phyloP scores from a whole-genome alignment of 2,329 filamentous ascomycete species.

The Phaeosphaeriaceae sp. region DNA sequence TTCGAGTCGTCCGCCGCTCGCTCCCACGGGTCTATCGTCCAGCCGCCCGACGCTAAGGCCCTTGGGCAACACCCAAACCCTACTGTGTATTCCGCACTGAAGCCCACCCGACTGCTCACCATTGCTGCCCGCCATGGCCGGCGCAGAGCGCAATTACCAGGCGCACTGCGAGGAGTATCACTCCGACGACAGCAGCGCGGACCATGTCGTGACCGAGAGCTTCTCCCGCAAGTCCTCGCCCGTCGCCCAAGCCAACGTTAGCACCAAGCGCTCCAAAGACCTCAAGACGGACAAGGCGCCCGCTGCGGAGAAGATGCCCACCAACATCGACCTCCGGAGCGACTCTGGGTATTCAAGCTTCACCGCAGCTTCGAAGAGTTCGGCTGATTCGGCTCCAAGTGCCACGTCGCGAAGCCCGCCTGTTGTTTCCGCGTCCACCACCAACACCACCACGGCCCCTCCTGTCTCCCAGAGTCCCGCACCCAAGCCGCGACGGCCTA shows the following conservation, averaged over 20 bases:
- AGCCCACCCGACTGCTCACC: conserved; percentile 5
- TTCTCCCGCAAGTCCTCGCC: conserved; percentile 43
- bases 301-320: conserved; percentile 26
- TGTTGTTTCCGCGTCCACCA: conserved; percentile 8
- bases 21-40: conserved; percentile 3
- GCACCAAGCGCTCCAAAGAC: conserved; percentile 55
- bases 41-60: conserved; percentile 1
- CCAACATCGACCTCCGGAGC: conserved; percentile 58
- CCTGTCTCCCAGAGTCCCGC: conserved; percentile 19
- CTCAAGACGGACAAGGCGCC: conserved; percentile 42
- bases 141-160: conserved; percentile 22
- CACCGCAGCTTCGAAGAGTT: conserved; percentile 60
- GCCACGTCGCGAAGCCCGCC: conserved; percentile 39
- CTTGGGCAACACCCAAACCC: conserved; percentile 1
- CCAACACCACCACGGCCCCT: conserved; percentile 14
- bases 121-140: conserved; percentile 28
- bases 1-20: neutral
- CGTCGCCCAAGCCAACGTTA: conserved; percentile 58
- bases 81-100: neutral
- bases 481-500: conserved; percentile 25
- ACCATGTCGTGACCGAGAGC: conserved; percentile 44
- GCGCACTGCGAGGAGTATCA: conserved; percentile 50
- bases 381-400: conserved; percentile 60
- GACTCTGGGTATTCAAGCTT: conserved; percentile 70
- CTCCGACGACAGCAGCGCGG: conserved; percentile 46